phyloP scores from a whole-genome alignment of 164 flowering plant species.

The Dillenia turbinata region DNA sequence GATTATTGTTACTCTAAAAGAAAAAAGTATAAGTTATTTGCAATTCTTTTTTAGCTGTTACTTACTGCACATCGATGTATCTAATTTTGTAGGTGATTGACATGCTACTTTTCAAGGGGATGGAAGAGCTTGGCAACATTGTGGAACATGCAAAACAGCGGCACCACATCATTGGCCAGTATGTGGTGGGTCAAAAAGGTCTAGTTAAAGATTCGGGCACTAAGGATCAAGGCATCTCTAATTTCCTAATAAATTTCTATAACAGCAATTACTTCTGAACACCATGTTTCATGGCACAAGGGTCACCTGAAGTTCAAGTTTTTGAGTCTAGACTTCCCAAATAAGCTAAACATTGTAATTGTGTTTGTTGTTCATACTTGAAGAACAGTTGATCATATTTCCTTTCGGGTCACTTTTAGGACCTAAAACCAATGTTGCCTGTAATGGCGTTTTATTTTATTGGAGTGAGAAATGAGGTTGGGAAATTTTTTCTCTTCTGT shows the following conservation, averaged over 20 bases:
- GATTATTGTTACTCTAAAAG: too few species aligned
- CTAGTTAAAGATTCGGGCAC: slow-evolving; percentile 50
- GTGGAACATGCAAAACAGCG: slow-evolving; percentile 86
- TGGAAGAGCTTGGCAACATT: slow-evolving; percentile 72
- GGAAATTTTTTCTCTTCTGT: too few species aligned
- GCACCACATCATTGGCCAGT: slow-evolving; percentile 90
- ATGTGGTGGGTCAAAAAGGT: slow-evolving; percentile 60
- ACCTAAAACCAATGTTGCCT: too few species aligned
- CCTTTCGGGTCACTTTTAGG: too few species aligned
- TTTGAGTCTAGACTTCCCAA: not conserved
- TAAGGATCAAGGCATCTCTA: slow-evolving; percentile 57
- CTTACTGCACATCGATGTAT: not conserved
- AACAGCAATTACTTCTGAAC: slow-evolving; percentile 56
- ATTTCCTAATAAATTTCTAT: slow-evolving; percentile 76
- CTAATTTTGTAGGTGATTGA: slow-evolving; percentile 66
- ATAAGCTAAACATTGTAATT: not conserved
- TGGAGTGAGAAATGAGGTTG: too few species aligned
- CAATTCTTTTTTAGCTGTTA: too few species aligned
- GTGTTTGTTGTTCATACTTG: too few species aligned
- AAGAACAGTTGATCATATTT: too few species aligned
- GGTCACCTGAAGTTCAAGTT: too few species aligned
- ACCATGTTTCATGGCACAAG: not conserved
- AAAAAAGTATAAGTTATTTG: too few species aligned
- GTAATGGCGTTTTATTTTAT: too few species aligned
- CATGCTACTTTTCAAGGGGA: slow-evolving; percentile 82